These are phyloP conservation scores for Linnemannia zychae DNA, from an alignment of 192 early-diverging fungal species.

Conservation along the genomic window DNA sequence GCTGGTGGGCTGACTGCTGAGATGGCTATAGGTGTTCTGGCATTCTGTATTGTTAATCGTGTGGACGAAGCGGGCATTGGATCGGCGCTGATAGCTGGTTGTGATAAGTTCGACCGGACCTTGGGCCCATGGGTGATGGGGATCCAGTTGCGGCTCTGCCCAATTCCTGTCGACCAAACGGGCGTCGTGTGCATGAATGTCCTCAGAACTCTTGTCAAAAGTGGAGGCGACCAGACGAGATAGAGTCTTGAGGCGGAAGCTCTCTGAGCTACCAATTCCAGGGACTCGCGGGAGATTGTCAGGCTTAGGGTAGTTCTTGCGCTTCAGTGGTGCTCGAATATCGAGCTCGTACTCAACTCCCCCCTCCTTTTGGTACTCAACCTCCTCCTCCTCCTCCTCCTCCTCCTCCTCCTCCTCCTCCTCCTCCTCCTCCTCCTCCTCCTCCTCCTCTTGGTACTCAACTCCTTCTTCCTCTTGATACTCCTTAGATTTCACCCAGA, in stretches of 20 bases:
- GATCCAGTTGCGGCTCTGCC: background rate
- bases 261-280: background rate
- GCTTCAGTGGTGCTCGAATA: background rate
- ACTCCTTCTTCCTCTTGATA: no score
- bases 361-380: no score
- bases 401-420: no score
- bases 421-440: no score
- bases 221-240: background rate
- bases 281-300: background rate
- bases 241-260: background rate
- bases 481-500: no score
- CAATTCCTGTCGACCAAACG: background rate
- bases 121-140: background rate
- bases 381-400: no score
- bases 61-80: background rate
- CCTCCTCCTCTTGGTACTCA: no score
- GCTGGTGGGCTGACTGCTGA: no score
- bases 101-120: background rate
- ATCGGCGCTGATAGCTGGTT: background rate
- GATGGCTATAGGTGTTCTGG: no score
- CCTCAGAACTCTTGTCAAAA: background rate
- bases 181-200: background rate
- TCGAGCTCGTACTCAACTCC: background rate
- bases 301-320: background rate
- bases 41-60: no score